A percentile compares a stretch with the other conserved stretches of the same genome.
These are phyloP conservation scores for Umbelopsis ramanniana DNA, from an alignment of 192 early-diverging fungal genomes.

Conservation along the genomic window DNA sequence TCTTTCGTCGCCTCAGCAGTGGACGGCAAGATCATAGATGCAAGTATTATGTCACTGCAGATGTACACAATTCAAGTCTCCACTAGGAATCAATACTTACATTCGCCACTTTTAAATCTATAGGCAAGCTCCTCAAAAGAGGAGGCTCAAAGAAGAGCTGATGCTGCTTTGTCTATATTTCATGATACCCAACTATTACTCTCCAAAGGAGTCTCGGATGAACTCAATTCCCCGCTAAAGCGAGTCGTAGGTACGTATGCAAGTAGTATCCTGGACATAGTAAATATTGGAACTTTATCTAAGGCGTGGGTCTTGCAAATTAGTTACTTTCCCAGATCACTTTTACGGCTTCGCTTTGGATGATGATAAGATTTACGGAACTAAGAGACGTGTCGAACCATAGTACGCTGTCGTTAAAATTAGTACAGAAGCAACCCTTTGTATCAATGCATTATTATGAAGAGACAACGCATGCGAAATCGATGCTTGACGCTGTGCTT, in stretches of 20 bases:
- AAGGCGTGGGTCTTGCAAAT: background rate
- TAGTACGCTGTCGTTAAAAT: background rate
- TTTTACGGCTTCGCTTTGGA: slow-evolving; percentile 8
- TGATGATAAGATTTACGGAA: slow-evolving; percentile 13
- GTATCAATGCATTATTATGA: too few relatives aligned
- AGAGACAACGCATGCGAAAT: too few relatives aligned
- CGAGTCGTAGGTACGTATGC: slow-evolving; percentile 5
- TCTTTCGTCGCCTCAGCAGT: slow-evolving; percentile 7
- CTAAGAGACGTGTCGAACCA: background rate
- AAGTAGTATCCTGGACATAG: background rate
- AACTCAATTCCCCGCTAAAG: background rate
- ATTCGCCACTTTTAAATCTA: background rate
- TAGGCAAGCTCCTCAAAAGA: background rate
- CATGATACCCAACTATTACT: slow-evolving; percentile 4
- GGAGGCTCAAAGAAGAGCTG: background rate
- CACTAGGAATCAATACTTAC: background rate
- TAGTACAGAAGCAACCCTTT: background rate
- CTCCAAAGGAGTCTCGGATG: slow-evolving; percentile 7
- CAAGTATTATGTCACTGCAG: background rate
- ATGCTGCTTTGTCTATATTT: background rate
- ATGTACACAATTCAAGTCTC: background rate
- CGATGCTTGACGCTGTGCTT: too few relatives aligned
- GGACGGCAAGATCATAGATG: background rate
- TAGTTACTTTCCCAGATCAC: slow-evolving; percentile 19
- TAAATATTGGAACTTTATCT: background rate